Conservation (phyloP, 306 rosid species). For the Gynostemma pentaphyllum region DNA sequence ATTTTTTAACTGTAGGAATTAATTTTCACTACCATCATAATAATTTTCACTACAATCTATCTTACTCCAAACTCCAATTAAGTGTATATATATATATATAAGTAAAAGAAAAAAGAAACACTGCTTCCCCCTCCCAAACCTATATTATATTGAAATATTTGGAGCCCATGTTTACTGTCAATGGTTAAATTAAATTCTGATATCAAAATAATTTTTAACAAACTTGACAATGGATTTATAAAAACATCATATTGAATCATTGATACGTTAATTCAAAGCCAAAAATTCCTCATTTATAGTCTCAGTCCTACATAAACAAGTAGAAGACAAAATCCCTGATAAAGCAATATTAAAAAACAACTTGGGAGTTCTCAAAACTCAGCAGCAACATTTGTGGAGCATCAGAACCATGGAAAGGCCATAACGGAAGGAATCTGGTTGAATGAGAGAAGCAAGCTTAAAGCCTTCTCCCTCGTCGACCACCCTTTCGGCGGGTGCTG, state of each 20-base stretch:
- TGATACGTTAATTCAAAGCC: slow-evolving; percentile 4
- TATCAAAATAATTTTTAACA: too few relatives aligned
- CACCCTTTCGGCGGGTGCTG: slow-evolving; percentile 48
- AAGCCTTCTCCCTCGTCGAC: slow-evolving; percentile 44
- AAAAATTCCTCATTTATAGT: not conserved
- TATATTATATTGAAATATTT: too few relatives aligned
- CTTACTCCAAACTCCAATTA: too few relatives aligned
- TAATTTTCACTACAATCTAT: too few relatives aligned
- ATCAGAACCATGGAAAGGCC: slow-evolving; percentile 8
- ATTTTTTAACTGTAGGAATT: too few relatives aligned
- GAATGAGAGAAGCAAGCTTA: slow-evolving; percentile 4
- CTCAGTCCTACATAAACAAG: not conserved
- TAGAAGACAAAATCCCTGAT: not conserved
- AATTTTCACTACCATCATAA: too few relatives aligned
- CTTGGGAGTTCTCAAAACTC: slow-evolving; percentile 9
- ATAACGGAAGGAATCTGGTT: not conserved
- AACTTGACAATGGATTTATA: too few relatives aligned
- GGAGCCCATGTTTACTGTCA: too few relatives aligned
- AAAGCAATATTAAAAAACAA: not conserved
- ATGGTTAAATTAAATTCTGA: too few relatives aligned
- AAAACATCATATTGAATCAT: not conserved
- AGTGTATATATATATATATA: too few relatives aligned
- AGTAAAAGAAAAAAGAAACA: too few relatives aligned
- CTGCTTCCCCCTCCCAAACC: too few relatives aligned
- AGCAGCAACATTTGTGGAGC: not conserved